These are phyloP conservation scores for Agarophyton chilense DNA, from an alignment of 23 red algal species.

Conservation along the genomic window DNA sequence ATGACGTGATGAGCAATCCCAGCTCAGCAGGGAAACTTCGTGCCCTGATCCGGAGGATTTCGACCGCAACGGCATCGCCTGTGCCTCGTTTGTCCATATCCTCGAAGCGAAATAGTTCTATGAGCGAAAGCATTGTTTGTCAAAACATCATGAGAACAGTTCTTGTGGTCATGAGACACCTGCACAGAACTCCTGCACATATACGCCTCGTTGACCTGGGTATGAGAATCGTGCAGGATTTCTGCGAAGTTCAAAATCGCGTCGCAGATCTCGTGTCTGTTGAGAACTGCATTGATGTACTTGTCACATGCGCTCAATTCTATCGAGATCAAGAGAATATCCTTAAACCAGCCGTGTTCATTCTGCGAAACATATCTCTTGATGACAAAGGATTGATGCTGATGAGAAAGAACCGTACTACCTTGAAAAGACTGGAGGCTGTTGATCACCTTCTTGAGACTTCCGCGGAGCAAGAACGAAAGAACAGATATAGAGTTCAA, in stretches of 20 bases:
- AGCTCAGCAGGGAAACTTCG: constrained; percentile 16
- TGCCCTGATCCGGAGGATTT: constrained; percentile 9
- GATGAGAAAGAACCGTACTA: background rate
- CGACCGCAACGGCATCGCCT: constrained; percentile 13
- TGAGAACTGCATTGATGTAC: constrained; percentile 36
- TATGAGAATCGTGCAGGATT: constrained; percentile 45
- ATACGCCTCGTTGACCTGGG: constrained; percentile 10
- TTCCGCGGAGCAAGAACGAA: background rate
- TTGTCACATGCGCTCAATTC: constrained; percentile 44
- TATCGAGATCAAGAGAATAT: constrained; percentile 46
- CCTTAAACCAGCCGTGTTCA: background rate
- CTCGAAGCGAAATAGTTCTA: background rate
- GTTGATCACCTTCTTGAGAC: constrained; percentile 5
- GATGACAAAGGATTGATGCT: background rate
- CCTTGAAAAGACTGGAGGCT: background rate
- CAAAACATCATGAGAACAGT: constrained; percentile 52
- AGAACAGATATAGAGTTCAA: background rate
- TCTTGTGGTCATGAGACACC: constrained; percentile 25
- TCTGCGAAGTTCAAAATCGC: constrained; percentile 11
- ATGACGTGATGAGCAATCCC: constrained; percentile 9
- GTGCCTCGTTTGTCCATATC: background rate
- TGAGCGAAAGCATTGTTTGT: constrained; percentile 23
- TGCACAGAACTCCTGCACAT: constrained; percentile 14
- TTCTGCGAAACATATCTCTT: background rate
- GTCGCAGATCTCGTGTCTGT: constrained; percentile 35